phyloP scores from a whole-genome alignment of 495 filamentous ascomycete genomes.

The Daldinia caldariorum region DNA sequence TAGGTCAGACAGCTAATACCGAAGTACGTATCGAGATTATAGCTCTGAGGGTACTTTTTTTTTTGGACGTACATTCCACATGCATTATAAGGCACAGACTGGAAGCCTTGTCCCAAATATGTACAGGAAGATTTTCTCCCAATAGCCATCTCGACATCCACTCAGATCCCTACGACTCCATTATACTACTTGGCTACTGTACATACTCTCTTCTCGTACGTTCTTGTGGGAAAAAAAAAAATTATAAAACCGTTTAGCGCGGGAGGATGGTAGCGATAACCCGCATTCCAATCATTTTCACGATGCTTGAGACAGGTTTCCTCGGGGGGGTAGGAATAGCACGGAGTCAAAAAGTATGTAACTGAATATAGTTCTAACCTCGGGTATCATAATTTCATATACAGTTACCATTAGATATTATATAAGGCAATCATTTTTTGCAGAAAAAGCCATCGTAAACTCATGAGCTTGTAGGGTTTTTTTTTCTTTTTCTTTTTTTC shows the following conservation, averaged over 20 bases:
- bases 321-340: not conserved
- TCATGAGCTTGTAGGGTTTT: not conserved
- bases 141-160: conserved; percentile 2
- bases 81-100: conserved; percentile 9
- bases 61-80: not conserved
- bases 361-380: not conserved
- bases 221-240: not conserved
- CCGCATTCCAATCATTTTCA: conserved; percentile 3
- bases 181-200: not conserved
- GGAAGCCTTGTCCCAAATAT: not conserved
- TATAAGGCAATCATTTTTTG: not conserved
- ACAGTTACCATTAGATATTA: not conserved
- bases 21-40: conserved; percentile 11
- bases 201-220: conserved; percentile 2
- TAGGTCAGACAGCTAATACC: conserved; percentile 26
- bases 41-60: not conserved
- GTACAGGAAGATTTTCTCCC: conserved; percentile 3
- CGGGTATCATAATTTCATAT: conserved; percentile 1
- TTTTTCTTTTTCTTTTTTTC: not conserved
- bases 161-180: conserved; percentile 11
- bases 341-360: not conserved
- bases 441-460: not conserved
- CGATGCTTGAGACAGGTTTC: not conserved
- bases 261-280: not conserved
- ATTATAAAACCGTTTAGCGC: not conserved